Base-by-base conservation (phyloP, 176 grass and related monocot species). In the Oryza meridionalis region DNA sequence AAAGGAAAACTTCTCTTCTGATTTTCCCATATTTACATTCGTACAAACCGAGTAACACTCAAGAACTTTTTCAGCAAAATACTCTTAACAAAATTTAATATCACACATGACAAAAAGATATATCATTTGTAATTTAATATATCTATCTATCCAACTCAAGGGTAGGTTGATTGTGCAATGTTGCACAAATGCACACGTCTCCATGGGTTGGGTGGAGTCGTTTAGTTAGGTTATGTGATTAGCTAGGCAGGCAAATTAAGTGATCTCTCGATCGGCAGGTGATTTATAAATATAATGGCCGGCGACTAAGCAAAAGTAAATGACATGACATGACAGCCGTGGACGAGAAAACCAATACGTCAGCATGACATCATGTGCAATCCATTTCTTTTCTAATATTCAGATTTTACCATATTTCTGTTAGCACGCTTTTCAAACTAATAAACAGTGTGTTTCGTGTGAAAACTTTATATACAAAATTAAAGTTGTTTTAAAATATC, bases 151-250 rank as follows among this genome's bases (percentile, higher is more conserved):
- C 53, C 19, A 58, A n/a, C 58, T n/a, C 19, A 24, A 7, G 7
- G 58, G 58, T 62, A 24, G 21, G 58, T 62, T 24, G n/a, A 58
- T 26, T 27, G 32, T 19, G 66, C 38, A 58, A 1, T n/a, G 17
- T 58, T 42, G 66, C 31, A 67, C 26, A 22, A 68, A 4, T 14
- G 43, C 42, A 68, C 11, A 80, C 43, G 64, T 80, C 43, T 80
- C 26, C 21, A 16, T 33, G 31, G 19, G 12, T 80, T 47, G n/a
- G 58, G 27, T 50, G 78, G 78, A 80, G 78, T 69, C 6, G 27
- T 35, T 67, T 69, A 21, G 77, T 24, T 80, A 69, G 77, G 44
- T 24, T 69, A 11, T 38, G 11, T 14, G 51, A 77, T 58, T 76
- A 29, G 50, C 31, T 31, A 24, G 21, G 55, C 15, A 15, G 4